Evolutionary conservation across 768 basidiomycete species (phyloP), one percentile per base, ranked within the genome.

Genomic region (Udeniomyces megalosporus): DNA sequence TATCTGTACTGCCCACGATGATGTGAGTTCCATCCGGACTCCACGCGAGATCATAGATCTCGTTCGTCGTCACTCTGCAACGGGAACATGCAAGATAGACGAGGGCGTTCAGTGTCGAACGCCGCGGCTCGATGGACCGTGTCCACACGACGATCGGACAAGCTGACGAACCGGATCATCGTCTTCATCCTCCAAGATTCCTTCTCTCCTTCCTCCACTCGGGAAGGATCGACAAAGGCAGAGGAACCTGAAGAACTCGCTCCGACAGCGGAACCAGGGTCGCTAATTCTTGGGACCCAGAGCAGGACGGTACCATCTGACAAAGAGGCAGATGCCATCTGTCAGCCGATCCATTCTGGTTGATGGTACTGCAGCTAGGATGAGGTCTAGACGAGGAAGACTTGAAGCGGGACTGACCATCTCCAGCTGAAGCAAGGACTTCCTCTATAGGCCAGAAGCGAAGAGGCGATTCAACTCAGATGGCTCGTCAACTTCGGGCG

Each of bases 21-120:
- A 99, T 81, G 67, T 88, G 93, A 66, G 92, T 88, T 34, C 93
- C 90, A 20, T 85, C 84, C 0, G 95, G 95, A 67, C 88, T 90
- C 95, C 95, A 99, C 0, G 91, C 89, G 28, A 99, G 77, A 70
- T 99, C 95, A 72, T 99, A 99, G 6, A 97, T 90, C 72, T 97
- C 90, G 81, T 92, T 88, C 4, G 84, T 84, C 1, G 90, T 88
- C 67, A 88, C 89, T 62, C 91, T 93, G 70, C 48, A n/a, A 49
- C 17, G 24, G 8, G 15, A 49, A 44, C n/a, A 20, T 0, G 15
- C 52, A 17, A n/a, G 17, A 58, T 47, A 45, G 15, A 31, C 50
- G 12, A 45, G 8, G 35, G n/a, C n/a, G n/a, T n/a, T n/a, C n/a
- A n/a, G n/a, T n/a, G n/a, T n/a, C n/a, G n/a, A n/a, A n/a, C n/a